These are phyloP conservation scores for Leishmania turanica DNA, from an alignment of 208 protist genomes.

Conservation along the genomic window DNA sequence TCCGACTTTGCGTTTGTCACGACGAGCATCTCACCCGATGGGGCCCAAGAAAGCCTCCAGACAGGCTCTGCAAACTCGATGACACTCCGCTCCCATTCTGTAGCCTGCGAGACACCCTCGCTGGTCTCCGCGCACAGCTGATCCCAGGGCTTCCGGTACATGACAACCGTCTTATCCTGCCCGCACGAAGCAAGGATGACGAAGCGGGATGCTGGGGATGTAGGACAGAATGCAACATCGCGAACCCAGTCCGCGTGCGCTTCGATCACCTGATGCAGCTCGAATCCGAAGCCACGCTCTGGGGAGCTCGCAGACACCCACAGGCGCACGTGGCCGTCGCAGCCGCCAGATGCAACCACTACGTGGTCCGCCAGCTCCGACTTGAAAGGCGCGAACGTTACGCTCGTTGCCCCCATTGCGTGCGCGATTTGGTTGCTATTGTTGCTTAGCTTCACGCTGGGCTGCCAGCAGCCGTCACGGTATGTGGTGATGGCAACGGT, in stretches of 20 bases:
- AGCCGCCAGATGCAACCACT: slow-evolving; percentile 79
- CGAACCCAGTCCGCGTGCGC: slow-evolving; percentile 72
- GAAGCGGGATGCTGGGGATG: slow-evolving; percentile 53
- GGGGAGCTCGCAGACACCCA: slow-evolving; percentile 45
- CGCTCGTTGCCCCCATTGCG: slow-evolving; percentile 79
- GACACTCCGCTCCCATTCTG: slow-evolving; percentile 69
- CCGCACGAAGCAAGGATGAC: slow-evolving; percentile 69
- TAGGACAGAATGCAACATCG: slow-evolving; percentile 80
- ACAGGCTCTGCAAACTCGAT: slow-evolving; percentile 69
- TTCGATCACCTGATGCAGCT: slow-evolving; percentile 50
- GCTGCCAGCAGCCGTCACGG: slow-evolving; percentile 64
- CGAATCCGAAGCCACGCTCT: slow-evolving; percentile 36
- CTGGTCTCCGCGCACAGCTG: slow-evolving; percentile 38
- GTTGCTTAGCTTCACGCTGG: slow-evolving; percentile 76
- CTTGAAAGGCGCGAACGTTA: slow-evolving; percentile 73
- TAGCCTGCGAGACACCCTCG: slow-evolving; percentile 22
- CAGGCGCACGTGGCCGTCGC: slow-evolving; percentile 79
- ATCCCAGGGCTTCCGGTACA: slow-evolving; percentile 82
- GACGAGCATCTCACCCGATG: slow-evolving; percentile 70
- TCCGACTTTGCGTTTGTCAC: slow-evolving; percentile 72
- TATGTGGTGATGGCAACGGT: slow-evolving; percentile 68
- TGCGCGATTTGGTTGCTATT: slow-evolving; percentile 86
- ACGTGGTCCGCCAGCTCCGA: slow-evolving; percentile 28
- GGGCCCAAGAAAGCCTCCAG: slow-evolving; percentile 83
- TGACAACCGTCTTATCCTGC: slow-evolving; percentile 73